Evolutionary conservation across 2,329 filamentous ascomycete species (phyloP), one percentile per base, ranked within the genome.

Genomic region (Botryotinia calthae): DNA sequence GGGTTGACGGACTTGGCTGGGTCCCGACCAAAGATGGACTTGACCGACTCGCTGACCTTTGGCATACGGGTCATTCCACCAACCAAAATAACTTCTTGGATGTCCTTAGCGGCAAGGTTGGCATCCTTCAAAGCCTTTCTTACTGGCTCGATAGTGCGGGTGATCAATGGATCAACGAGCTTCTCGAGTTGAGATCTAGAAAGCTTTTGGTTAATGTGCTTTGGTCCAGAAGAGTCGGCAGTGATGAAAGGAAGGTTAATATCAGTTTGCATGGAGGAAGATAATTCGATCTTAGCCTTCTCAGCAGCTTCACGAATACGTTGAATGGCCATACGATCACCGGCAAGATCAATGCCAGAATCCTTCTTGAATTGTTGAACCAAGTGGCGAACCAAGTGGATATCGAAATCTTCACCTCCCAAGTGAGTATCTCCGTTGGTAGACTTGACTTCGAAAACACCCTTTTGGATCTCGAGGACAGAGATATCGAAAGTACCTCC

Each of bases 21-120:
- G 73, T 98, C 95, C 82, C 95, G 95, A 78, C 95, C 95, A 84
- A 98, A 98, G 83, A 98, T 95, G 87, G 87, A 90, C 92, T 97
- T 97, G 84, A 98, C 95, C 62, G 94, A 96, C 87, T 98, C 94
- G 76, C 90, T 88, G 78, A 98, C 95, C 92, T 98, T 98, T 83
- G 95, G 95, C 95, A 98, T 98, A 87, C 95, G 95, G 80, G 95
- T 98, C 95, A 98, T 98, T 86, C 95, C 95, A 90, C 95, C 95
- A 72, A 98, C 95, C 61, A 98, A 91, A 83, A 98, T 97, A 79
- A 98, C 93, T 83, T 98, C 95, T 85, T 98, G 93, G 82, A 98
- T 97, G 75, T 98, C 95, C 87, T 94, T 97, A 79, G 95, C 90
- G 84, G 93, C 87, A 64, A 98, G 90, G 84, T 91, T 90, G 82